These are phyloP conservation scores for Adansonia grandidieri DNA, from an alignment of 441 rosid genomes.

Conservation along the genomic window DNA sequence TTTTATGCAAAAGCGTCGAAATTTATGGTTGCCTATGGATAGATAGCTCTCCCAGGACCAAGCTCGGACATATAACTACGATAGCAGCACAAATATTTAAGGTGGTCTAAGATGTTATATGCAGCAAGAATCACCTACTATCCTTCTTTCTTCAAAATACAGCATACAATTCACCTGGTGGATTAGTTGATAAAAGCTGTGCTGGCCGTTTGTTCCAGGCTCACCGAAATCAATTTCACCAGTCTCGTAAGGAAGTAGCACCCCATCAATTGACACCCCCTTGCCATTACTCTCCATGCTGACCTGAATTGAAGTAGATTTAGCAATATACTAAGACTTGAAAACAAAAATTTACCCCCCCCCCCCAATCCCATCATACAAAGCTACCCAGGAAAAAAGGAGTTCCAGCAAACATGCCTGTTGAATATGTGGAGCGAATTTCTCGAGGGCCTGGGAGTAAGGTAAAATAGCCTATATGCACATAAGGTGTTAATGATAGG, in stretches of 20 bases:
- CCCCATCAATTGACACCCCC: conserved; percentile 94
- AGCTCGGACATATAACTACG: not conserved
- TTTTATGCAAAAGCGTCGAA: not conserved
- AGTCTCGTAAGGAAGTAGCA: conserved; percentile 76
- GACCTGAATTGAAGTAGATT: conserved; percentile 54
- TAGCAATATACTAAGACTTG: conserved; percentile 13
- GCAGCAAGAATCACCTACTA: not conserved
- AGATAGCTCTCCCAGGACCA: not conserved
- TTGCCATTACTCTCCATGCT: conserved; percentile 99
- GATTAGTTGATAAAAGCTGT: conserved; percentile 97
- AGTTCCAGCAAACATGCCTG: conserved; percentile 57
- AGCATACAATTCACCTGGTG: conserved; percentile 66
- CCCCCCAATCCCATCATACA: too few species aligned
- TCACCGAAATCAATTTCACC: conserved; percentile 99
- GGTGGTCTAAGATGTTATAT: not conserved
- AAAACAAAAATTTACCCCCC: not conserved
- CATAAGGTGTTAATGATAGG: conserved; percentile 18
- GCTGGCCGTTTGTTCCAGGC: conserved; percentile 98
- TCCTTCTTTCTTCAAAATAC: conserved; percentile 4
- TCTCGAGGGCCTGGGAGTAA: conserved; percentile 91
- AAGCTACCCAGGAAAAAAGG: not conserved
- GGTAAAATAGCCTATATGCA: conserved; percentile 84
- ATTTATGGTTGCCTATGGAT: not conserved
- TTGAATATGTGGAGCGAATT: conserved; percentile 94
- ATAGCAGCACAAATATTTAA: not conserved